phyloP scores from a whole-genome alignment of 148 eudicot genomes.

The Persicaria tinctoria region DNA sequence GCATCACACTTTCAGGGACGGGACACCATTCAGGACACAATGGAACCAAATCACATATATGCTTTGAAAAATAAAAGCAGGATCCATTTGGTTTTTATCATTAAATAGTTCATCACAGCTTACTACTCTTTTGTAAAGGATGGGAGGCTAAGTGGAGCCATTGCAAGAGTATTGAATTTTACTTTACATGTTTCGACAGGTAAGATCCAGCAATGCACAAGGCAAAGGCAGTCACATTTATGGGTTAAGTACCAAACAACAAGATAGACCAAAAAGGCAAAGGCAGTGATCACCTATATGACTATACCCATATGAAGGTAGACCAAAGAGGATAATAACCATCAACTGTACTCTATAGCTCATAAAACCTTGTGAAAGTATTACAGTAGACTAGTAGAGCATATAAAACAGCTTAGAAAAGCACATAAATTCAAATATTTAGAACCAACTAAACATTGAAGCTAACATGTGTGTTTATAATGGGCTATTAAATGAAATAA shows the following conservation, averaged over 20 bases:
- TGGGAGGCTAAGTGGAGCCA: neutral
- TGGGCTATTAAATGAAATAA: neutral
- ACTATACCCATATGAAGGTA: neutral
- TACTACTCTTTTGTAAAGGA: neutral
- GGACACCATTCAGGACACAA: neutral
- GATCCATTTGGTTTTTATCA: neutral
- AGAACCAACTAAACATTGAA: neutral
- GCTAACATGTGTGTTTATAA: neutral
- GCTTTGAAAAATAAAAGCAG: neutral
- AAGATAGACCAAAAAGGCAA: neutral
- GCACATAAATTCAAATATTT: neutral
- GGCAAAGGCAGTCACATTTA: neutral
- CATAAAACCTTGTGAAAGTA: neutral
- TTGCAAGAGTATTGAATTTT: neutral
- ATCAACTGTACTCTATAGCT: neutral
- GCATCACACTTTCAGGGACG: neutral
- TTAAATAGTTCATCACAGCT: neutral
- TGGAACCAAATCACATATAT: too few relatives aligned
- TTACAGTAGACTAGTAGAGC: neutral
- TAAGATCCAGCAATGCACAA: neutral
- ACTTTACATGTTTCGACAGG: neutral
- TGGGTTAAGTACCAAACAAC: neutral
- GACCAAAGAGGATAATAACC: neutral
- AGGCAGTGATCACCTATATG: neutral
- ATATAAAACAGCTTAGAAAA: neutral